Evolutionary conservation across 2,329 filamentous ascomycete species (phyloP), one percentile per base, ranked within the genome.

Genomic region (Leptosphaerulina australis): DNA sequence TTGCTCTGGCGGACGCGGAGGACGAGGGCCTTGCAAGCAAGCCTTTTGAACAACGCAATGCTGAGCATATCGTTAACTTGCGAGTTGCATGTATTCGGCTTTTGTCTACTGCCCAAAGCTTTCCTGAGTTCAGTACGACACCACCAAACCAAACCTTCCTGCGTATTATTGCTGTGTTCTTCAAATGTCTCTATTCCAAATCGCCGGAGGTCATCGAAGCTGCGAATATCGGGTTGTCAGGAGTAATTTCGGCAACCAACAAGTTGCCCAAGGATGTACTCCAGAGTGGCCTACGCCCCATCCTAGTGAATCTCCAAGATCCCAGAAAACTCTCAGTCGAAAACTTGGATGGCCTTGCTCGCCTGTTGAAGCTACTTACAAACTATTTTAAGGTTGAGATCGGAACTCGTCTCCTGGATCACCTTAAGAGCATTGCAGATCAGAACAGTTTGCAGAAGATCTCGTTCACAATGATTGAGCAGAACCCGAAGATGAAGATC

Each of bases 361-460:
- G 93, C 29, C 80, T 99, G 1, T 76, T 99, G 53, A 93, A 94
- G 57, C 80, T 99, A 2, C 79, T 99, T 14, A 99, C 93, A 0
- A 97, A 94, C 52, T 99, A 99, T 72, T 99, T 99, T 76, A 99
- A 99, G 74, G 92, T 97, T 0, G 94, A 99, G 70, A 99, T 99
- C 44, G 95, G 94, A 5, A 84, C 90, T 17, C 85, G 94, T 18
- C 77, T 99, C n/a, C 80, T 99, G 8, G 93, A 97, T 58, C 94
- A 99, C 64, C 88, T 97, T 74, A 93, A 93, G 68, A 84, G 87
- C 9, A 91, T 99, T 57, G 92, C 93, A 1, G 91, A 97, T 50
- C 83, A 89, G 2, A 81, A 79, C 41, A 82, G 85, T 11, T 77
- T 97, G 59, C 92, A 97, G 70, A 90, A 92, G 65, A 90, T 94